Evolutionary conservation across 306 rosid species (phyloP), one percentile per base, ranked within the genome.

Genomic region (Vigna hirtella): DNA sequence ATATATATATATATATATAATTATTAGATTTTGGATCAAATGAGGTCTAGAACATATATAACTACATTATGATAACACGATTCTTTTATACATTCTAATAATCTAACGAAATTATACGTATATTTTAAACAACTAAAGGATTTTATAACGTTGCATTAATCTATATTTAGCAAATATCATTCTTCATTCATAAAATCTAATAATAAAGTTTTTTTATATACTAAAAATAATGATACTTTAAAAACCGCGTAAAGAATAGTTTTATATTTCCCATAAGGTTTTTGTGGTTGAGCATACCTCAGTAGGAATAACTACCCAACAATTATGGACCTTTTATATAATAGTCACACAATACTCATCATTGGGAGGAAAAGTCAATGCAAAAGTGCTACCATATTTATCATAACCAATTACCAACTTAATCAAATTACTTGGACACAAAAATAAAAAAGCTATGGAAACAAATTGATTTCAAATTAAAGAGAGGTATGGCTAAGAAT

Each of bases 381-480:
- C 85, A 66, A 76, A 72, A 71, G 77, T 74, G 78, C 65, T 76
- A 5, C 24, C 20, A 53, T 74, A 51, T 62, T 74, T 68, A 73
- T 48, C 86, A 78, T 36, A 75, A 63, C 81, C 58, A 81, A 69
- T 70, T 77, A 28, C 74, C 32, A 77, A 56, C 77, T 72, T n/a
- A 5, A 50, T 36, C 12, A 49, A 61, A 58, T 26, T 22, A 43
- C 59, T 4, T 13, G 26, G 57, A 64, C 71, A 74, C 8, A 72
- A 40, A 30, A 32, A 28, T 4, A 30, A 30, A 26, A 43, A 81
- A 59, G 18, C 30, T 30, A 28, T 47, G 3, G 75, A 79, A 79
- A 71, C 43, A 18, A 82, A 76, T 72, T 79, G 66, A 76, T 76
- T 85, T 49, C 77, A 70, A 79, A 85, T 56, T 45, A 78, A 78